Evolutionary conservation across 2,329 filamentous ascomycete genomes (phyloP), one percentile per base, ranked within the genome.

Genomic region (Aspergillus sp.): DNA sequence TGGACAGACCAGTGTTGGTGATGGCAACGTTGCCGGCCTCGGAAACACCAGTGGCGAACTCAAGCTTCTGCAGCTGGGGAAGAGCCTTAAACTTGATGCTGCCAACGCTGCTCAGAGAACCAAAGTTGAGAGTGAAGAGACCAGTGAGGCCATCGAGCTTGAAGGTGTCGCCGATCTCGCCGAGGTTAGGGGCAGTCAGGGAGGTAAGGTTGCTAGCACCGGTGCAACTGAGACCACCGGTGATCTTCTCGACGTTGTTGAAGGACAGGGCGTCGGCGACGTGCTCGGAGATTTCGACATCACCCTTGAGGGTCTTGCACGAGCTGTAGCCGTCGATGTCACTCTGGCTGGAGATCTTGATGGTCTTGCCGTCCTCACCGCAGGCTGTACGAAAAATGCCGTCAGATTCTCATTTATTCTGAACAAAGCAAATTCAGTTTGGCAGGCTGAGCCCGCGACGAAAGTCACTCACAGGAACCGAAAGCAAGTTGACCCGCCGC

Each of bases 1-100:
- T 82, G 67, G 75, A 79, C 59, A 98, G 81, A 70, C 84, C 83
- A 44, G 93, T 98, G 76, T 98, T 93, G 71, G 83, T 80, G 67
- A 98, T 90, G 58, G 74, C 72, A 59, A 98, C 80, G 54, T 74
- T 79, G 55, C 73, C 74, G 51, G 87, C 87, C 67, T 82, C 74
- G 60, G 78, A 82, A 61, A 97, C 76, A 71, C 79, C 66, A 75
- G 78, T 64, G 70, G 75, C 72, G 73, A 88, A 86, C 48, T 71
- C 72, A 41, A 88, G 72, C 30, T 64, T 60, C 61, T 80, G 75
- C 35, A 88, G 74, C 55, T 75, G 74, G 53, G 84, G 84, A 38
- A 96, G 81, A 57, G 86, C 85, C 50, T 79, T 74, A 79, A 86
- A 90, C 57, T 78, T 70, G 67, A 97, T 84, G 49, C 72, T 71